Base-by-base conservation (phyloP, 257 asterid species). In the Rehmannia glutinosa region DNA sequence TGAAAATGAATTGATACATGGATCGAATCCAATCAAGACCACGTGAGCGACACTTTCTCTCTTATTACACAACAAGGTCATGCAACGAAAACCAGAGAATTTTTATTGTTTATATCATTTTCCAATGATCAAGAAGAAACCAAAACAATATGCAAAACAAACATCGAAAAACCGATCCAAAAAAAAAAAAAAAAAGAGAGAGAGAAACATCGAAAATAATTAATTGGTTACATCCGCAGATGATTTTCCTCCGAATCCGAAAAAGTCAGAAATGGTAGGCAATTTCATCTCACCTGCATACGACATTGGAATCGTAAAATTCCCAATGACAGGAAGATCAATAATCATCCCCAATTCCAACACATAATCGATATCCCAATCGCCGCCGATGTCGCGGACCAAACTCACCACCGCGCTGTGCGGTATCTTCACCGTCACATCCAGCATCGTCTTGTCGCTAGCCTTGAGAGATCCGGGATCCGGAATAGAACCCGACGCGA, bases 281-380 rank as follows among this genome's bases (percentile, higher is more conserved):
- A 91, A 84, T 80, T 88, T 91, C 80, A 88, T 69, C 78, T 83
- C 96, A 0, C 97, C 97, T 12, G 71, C 73, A 27, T 81, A 81
- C 55, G 87, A 74, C 10, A 91, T 21, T 1, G 97, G 97, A 30
- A 91, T 83, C 39, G 91, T 83, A 25, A 89, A 24, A 13, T 78
- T 76, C 5, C 94, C 94, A 35, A 91, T 13, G 12, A 83, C 77
- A 0, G 97, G 97, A 4, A 89, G 84, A 36, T 91, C 95, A 15
- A 91, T 45, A 8, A 82, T 65, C 10, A 91, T 82, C 19, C 86
- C 83, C 2, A 91, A 51, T 0, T 82, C 86, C 50, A 91, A 6
- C 0, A 75, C 63, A 10, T 91, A 89, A 68, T 88, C 96, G 20
- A 91, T 69, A 59, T 91, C 97, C 97, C 97, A 89, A 73, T 91